Evolutionary conservation across 2,329 filamentous ascomycete genomes (phyloP).

Genomic region (Ceratocystis papillata): DNA sequence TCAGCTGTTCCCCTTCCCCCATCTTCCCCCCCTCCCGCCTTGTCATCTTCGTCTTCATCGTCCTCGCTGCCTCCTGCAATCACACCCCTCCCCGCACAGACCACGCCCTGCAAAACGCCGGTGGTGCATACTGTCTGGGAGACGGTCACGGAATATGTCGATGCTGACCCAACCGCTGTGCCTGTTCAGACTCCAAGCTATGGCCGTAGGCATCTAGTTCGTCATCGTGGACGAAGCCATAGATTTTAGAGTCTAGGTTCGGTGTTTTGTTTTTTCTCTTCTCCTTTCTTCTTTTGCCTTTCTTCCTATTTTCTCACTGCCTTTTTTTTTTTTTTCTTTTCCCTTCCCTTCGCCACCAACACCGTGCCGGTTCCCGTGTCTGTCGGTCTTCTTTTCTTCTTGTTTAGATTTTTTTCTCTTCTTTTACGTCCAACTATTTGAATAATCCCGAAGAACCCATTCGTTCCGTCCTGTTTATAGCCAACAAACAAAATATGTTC

Average conservation of each 20-base stretch:
- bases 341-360: not conserved
- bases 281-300: not conserved
- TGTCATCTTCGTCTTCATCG: not conserved
- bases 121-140: conserved; percentile 35
- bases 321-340: not conserved
- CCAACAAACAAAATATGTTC: too few species aligned
- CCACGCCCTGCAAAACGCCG: conserved; percentile 28
- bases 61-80: not conserved
- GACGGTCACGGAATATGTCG: conserved; percentile 38
- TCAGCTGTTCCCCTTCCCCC: not conserved
- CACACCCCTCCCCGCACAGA: not conserved
- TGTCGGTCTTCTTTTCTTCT: not conserved
- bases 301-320: not conserved
- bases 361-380: not conserved
- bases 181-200: not conserved
- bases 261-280: not conserved
- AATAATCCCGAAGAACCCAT: not conserved
- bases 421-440: not conserved
- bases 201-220: not conserved
- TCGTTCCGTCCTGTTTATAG: not conserved
- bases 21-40: not conserved
- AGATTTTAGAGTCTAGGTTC: not conserved
- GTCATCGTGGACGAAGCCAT: not conserved
- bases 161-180: conserved; percentile 22
- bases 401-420: not conserved